Base-by-base conservation (phyloP, 352 stramenopile genomes). In the Phytophthora constricta region DNA sequence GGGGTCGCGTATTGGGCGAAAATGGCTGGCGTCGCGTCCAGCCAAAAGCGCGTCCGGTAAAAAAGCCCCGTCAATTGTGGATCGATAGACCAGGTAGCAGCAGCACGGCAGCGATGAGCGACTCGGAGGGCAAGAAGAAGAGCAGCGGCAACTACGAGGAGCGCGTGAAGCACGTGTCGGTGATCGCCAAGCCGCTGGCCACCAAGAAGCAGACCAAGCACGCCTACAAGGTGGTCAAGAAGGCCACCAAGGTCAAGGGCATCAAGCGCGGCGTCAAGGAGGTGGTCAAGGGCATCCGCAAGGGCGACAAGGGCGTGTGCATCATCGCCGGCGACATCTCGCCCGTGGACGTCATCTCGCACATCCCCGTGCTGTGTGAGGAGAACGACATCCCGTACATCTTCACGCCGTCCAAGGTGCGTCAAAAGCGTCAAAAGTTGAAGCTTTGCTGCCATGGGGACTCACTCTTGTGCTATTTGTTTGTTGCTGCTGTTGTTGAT, bases 281-380 rank as follows among this genome's bases (percentile, higher is more conserved):
- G 84, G 97, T 99, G 14, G 96, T 99, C 65, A 99, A 99, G 83
- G 97, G 88, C 58, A 90, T 99, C 55, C 93, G 91, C 61, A 98
- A 98, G 79, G 95, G 95, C 46, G 93, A 99, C 58, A 99, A 98
- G 76, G 98, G 98, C 45, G 70, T 99, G 42, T 98, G 97, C 69
- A 91, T 99, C 58, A 96, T 99, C 47, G 98, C 98, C 3, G 98
- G 98, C 37, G 98, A 99, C 86, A 99, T 99, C 66, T 99, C 94
- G 62, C 98, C 98, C n/a, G 93, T 99, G 39, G 98, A 99, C 76
- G 98, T 99, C n/a, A 98, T 99, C 68, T 98, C 92, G 62, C 98
- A 99, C 89, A 92, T 99, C 54, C 98, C 98, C 14, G 86, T 99
- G 57, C 82, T 99, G 47, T 98, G 98, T 65, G 98, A 99, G 77